Conservation (phyloP, 2,329 filamentous ascomycete species). For the Aspergillus sp. region DNA sequence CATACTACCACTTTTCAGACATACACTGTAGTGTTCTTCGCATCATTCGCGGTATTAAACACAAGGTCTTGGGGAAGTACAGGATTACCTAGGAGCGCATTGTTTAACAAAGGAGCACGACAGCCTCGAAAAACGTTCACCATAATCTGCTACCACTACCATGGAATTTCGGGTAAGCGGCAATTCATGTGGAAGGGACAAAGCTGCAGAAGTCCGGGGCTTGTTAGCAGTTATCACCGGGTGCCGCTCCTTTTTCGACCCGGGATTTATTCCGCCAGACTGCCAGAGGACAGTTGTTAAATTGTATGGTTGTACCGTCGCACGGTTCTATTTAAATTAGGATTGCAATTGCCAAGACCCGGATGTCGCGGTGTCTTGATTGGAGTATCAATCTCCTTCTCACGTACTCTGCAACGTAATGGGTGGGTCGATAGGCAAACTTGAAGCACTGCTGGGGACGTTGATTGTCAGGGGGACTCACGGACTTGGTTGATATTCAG, state of each 20-base stretch:
- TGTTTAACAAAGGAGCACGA: too few relatives aligned
- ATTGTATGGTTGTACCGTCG: neutral
- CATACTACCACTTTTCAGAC: too few relatives aligned
- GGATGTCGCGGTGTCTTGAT: neutral
- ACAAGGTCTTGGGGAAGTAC: too few relatives aligned
- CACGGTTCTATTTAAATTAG: neutral
- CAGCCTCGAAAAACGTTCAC: too few relatives aligned
- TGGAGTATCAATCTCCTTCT: neutral
- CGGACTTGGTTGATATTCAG: neutral
- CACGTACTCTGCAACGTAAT: neutral
- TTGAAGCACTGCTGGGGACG: too few relatives aligned
- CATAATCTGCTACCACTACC: too few relatives aligned
- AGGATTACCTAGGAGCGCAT: too few relatives aligned
- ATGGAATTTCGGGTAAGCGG: too few relatives aligned
- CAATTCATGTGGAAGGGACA: too few relatives aligned
- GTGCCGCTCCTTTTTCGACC: neutral
- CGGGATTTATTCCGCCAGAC: neutral
- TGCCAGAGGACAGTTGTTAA: neutral
- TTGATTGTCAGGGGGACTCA: constrained; percentile 1
- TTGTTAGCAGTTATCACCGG: too few relatives aligned
- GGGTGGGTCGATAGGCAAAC: neutral
- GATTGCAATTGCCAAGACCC: neutral
- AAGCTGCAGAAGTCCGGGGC: neutral
- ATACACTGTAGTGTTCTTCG: too few relatives aligned
- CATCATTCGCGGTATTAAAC: too few relatives aligned